Conservation (phyloP, 495 filamentous ascomycete genomes). For the Penicillium macrosclerotiorum region DNA sequence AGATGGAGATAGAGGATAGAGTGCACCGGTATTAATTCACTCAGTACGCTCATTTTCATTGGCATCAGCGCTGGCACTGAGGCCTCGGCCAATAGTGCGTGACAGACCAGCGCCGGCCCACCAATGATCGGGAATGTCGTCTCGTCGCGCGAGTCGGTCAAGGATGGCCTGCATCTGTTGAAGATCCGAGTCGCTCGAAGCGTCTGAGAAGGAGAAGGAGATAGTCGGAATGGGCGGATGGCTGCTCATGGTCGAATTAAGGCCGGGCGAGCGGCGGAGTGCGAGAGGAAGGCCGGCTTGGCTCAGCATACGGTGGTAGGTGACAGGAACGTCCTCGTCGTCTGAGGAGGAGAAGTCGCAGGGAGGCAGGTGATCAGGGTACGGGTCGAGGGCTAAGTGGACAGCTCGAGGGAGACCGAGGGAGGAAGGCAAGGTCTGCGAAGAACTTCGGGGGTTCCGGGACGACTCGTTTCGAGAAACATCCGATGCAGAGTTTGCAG, state of each 20-base stretch:
- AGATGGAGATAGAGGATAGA: too few species aligned
- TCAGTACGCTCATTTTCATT: conserved; percentile 18
- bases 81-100: conserved; percentile 45
- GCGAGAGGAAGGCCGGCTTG: conserved; percentile 17
- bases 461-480: conserved; percentile 24
- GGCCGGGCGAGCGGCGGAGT: conserved; percentile 26
- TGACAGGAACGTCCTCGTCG: conserved; percentile 25
- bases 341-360: conserved; percentile 42
- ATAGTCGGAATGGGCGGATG: conserved; percentile 41
- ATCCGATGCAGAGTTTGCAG: conserved; percentile 52
- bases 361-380: conserved; percentile 41
- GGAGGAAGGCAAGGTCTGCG: conserved; percentile 25
- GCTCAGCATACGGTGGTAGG: conserved; percentile 7
- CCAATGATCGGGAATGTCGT: conserved; percentile 74
- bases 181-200: conserved; percentile 44
- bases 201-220: conserved; percentile 34
- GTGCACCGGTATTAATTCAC: conserved; percentile 2
- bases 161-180: conserved; percentile 67
- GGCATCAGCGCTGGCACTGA: conserved; percentile 24
- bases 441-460: conserved; percentile 38
- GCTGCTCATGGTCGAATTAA: conserved; percentile 37
- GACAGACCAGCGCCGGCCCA: conserved; percentile 72
- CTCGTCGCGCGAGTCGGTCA: conserved; percentile 59
- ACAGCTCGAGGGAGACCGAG: conserved; percentile 18
- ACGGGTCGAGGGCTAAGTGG: conserved; percentile 36